These are phyloP conservation scores for Acanthochlamys bracteata DNA, from an alignment of 106 monocot species.

Conservation along the genomic window DNA sequence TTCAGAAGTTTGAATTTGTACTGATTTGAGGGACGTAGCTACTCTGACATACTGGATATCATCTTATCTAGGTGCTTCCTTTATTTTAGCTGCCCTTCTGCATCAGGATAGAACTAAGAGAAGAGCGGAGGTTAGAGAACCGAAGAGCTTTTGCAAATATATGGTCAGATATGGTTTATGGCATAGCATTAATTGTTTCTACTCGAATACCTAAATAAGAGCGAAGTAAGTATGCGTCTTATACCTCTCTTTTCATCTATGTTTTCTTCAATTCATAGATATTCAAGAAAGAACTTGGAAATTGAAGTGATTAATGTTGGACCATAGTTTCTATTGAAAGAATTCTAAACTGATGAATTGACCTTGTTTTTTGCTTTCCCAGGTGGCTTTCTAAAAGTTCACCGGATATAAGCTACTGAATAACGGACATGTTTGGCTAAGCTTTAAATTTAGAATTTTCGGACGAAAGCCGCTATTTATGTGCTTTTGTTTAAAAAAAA, in stretches of 20 bases:
- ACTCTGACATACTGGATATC: too few species aligned
- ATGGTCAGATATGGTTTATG: conserved; percentile 89
- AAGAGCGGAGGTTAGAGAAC: conserved; percentile 92
- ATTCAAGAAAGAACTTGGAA: background rate
- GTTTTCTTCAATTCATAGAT: background rate
- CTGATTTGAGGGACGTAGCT: too few species aligned
- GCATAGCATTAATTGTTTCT: conserved; percentile 67
- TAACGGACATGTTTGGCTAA: too few species aligned
- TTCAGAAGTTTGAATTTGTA: too few species aligned
- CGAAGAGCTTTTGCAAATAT: conserved; percentile 92
- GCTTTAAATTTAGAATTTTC: too few species aligned
- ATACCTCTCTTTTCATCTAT: background rate
- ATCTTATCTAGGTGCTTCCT: too few species aligned
- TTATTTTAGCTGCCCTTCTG: background rate
- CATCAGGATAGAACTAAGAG: conserved; percentile 90
- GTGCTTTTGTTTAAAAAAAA: too few species aligned
- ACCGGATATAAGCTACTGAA: conserved; percentile 96
- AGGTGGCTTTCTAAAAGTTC: conserved; percentile 96
- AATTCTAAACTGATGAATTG: background rate
- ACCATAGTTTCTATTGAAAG: background rate
- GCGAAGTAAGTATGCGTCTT: conserved; percentile 46
- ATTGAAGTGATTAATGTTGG: background rate
- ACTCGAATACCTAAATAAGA: conserved; percentile 73
- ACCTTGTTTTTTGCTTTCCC: conserved; percentile 9
- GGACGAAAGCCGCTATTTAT: too few species aligned